Conservation (phyloP, 1,284 basidiomycete species). For the Sphaerobolus stellatus region DNA sequence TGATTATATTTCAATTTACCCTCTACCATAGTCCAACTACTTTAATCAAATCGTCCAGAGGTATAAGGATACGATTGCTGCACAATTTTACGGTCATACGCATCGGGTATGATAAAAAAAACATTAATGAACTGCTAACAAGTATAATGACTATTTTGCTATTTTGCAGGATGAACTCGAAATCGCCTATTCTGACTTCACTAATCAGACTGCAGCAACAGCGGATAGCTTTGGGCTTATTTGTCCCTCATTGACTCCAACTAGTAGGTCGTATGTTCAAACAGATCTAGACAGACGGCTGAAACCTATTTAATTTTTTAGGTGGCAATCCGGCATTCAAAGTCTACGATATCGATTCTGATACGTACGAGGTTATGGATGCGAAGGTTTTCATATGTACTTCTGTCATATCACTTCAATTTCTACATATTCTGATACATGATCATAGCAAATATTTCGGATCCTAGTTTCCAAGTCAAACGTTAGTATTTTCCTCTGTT, state of each 20-base stretch:
- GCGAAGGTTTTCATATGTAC: constrained; percentile 42
- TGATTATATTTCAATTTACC: too few species aligned
- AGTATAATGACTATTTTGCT: too few species aligned
- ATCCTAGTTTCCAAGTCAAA: constrained; percentile 37
- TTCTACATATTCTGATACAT: neutral
- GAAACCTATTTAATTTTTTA: constrained; percentile 18
- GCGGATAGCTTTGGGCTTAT: constrained; percentile 52
- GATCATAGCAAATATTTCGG: constrained; percentile 36
- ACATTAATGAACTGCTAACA: too few species aligned
- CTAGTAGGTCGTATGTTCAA: constrained; percentile 34
- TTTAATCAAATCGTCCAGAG: constrained; percentile 58
- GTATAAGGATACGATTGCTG: constrained; percentile 57
- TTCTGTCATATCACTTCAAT: neutral
- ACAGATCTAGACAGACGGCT: neutral
- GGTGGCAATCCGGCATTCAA: constrained; percentile 53
- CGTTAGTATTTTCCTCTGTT: constrained; percentile 25
- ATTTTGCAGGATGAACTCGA: constrained; percentile 49
- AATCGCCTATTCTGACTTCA: constrained; percentile 56
- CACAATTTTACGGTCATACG: constrained; percentile 49
- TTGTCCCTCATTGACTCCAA: constrained; percentile 55
- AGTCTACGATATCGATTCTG: constrained; percentile 52
- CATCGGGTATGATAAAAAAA: constrained; percentile 31
- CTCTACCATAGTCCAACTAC: constrained; percentile 49
- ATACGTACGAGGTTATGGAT: constrained; percentile 54
- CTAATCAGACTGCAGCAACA: constrained; percentile 44